A percentile compares a stretch with the other conserved stretches of the same genome.
phyloP scores from a whole-genome alignment of 2,329 filamentous ascomycete genomes.

The Pseudonectria foliicola region DNA sequence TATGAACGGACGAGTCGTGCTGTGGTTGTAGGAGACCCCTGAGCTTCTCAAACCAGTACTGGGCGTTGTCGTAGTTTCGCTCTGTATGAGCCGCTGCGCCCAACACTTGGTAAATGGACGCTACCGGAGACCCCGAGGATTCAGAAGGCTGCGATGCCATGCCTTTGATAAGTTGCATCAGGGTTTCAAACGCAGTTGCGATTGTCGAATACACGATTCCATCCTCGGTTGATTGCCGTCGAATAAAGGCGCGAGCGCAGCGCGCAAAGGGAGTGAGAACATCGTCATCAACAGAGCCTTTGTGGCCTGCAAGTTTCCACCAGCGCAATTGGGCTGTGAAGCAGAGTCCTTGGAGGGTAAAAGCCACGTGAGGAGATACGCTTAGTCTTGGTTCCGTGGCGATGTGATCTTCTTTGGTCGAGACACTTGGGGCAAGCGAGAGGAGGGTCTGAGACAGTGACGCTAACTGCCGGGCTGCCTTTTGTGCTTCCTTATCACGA shows the following conservation, averaged over 20 bases:
- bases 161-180: conserved; percentile 27
- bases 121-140: conserved; percentile 37
- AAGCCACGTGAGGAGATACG: conserved; percentile 48
- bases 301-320: conserved; percentile 57
- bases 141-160: conserved; percentile 27
- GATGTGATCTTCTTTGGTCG: conserved; percentile 51
- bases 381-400: conserved; percentile 48
- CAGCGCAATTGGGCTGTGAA: conserved; percentile 55
- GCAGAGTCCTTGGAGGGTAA: conserved; percentile 58
- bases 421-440: conserved; percentile 60
- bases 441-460: conserved; percentile 58
- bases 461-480: conserved; percentile 59
- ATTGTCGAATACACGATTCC: conserved; percentile 32
- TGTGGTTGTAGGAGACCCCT: conserved; percentile 29
- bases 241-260: conserved; percentile 54
- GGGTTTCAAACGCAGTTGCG: conserved; percentile 22
- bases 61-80: conserved; percentile 42
- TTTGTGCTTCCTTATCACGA: conserved; percentile 41
- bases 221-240: conserved; percentile 38
- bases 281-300: conserved; percentile 55
- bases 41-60: conserved; percentile 46
- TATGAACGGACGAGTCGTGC: conserved; percentile 40
- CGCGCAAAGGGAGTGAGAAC: conserved; percentile 57
- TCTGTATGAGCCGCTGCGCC: conserved; percentile 41
- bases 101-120: conserved; percentile 45